Evolutionary conservation across 768 basidiomycete genomes (phyloP), one percentile per base, ranked within the genome.

Genomic region (Trametes punicea): DNA sequence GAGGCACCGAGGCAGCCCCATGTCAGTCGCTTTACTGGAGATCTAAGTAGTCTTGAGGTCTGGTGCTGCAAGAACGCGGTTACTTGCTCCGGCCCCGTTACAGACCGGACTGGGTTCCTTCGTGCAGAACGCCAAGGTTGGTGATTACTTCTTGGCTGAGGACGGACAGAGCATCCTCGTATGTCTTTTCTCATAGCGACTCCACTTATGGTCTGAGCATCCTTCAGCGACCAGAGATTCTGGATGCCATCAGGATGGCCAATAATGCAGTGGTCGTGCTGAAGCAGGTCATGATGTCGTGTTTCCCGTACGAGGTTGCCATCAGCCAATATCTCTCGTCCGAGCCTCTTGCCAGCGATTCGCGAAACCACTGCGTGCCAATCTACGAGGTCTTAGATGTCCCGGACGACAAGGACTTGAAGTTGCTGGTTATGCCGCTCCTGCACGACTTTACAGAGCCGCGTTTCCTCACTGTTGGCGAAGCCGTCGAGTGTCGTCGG

Each of bases 351-450:
- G 26, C 53, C 2, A 46, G 51, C 8, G 64, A 71, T 41, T 64
- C 67, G 0, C 46, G 62, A 4, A 71, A 70, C 44, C 70, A 71
- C 44, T 64, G 62, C 45, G 61, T 62, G 1, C 66, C 65, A 2
- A 29, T 69, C 6, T 41, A 56, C 29, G 70, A 69, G 2, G 50
- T 66, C 6, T 38, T 70, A 2, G 36, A 59, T 16, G 58, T 59
- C 25, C 57, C 64, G 1, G 25, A 23, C 6, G 33, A 51, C 20
- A 18, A 23, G 16, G 56, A 61, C 20, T 41, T 49, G 7, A 33
- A 13, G n/a, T 38, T 69, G 4, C 51, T 77, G 15, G 74, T 75
- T 6, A 68, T 73, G 61, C 75, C 76, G 1, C 51, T 70, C 9
- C 47, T 74, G 15, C 62, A 67, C 1, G 30, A 15, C 3, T 68